Percentiles rank a stretch among this genome's conserved stretches.
These are phyloP conservation scores for Erysimum cheiranthoides DNA, from an alignment of 345 rosid genomes.

Conservation along the genomic window DNA sequence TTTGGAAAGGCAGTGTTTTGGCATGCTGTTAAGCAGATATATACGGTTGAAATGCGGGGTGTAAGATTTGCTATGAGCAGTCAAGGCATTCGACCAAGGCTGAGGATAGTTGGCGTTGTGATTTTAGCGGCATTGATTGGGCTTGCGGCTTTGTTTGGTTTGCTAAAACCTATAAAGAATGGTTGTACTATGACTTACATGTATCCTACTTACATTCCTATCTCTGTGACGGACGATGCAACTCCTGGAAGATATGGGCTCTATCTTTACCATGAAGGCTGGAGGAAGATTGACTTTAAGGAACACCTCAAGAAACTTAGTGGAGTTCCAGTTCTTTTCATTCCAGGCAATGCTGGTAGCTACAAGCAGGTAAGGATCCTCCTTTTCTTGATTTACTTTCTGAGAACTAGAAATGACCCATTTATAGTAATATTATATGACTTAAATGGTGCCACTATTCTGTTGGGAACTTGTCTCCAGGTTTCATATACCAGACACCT, in stretches of 20 bases:
- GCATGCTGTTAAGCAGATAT: constrained; percentile 33
- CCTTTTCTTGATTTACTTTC: constrained; percentile 8
- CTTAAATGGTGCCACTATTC: not conserved
- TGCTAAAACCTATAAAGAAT: constrained; percentile 76
- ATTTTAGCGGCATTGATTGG: constrained; percentile 59
- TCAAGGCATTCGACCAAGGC: constrained; percentile 58
- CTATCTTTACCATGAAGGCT: constrained; percentile 93
- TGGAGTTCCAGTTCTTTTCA: constrained; percentile 94
- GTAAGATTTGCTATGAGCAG: constrained; percentile 40
- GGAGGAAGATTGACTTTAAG: constrained; percentile 86
- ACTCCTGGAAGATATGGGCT: constrained; percentile 71
- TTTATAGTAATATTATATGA: constrained; percentile 7
- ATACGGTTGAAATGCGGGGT: constrained; percentile 37
- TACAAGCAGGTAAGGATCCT: constrained; percentile 79
- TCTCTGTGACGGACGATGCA: constrained; percentile 52
- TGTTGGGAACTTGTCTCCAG: constrained; percentile 16
- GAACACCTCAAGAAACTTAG: constrained; percentile 81
- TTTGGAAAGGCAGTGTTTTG: not conserved
- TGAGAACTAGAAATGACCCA: not conserved
- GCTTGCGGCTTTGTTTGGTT: constrained; percentile 62
- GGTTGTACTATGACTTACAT: constrained; percentile 95
- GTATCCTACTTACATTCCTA: constrained; percentile 96
- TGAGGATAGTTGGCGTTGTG: constrained; percentile 56
- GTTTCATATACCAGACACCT: constrained; percentile 29
- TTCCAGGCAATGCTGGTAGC: constrained; percentile 98